Evolutionary conservation across 495 filamentous ascomycete species (phyloP), one percentile per base, ranked within the genome.

Genomic region (Penicillium ochrochloron): DNA sequence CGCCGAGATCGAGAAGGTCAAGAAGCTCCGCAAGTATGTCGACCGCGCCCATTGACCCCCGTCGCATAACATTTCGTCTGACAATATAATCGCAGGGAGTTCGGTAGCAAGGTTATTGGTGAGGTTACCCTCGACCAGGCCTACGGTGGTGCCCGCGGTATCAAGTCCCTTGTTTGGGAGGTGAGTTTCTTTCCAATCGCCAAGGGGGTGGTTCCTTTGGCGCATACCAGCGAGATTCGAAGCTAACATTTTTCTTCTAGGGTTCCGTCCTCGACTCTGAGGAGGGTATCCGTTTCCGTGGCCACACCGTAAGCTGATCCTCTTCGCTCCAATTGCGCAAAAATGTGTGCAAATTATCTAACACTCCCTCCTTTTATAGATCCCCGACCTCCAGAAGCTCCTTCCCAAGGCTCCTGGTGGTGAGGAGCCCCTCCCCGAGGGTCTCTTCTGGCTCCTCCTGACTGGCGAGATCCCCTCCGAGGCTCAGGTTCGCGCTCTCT

Each of bases 71-170:
- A 14, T 52, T 15, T 52, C 9, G 15, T 56, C 41, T 58, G 63
- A 67, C 78, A 31, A 66, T 59, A 33, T 53, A 67, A 71, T 66
- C 34, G 17, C 60, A 96, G 93, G 84, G 94, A 96, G 68, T 86
- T 95, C 76, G 95, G 95, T 77, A 92, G 84, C 83, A 98, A 92
- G 80, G 90, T 97, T 66, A 82, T 99, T 70, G 93, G 94, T 73
- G 93, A 99, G 86, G 92, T 99, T 76, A 99, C 96, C 62, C 89
- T 99, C 71, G 95, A 98, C 84, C 96, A 99, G 82, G 95, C 95
- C 71, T 98, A 98, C 77, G 95, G 95, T 83, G 95, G 95, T 87
- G 96, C 96, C 71, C 93, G 96, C 84, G 96, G 95, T 66, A 96
- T 99, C 81, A 99, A 98, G 84, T 91, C 90, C 69, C 88, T 99